A percentile compares a stretch with the other conserved stretches of the same genome.
These are phyloP conservation scores for Abrus precatorius DNA, from an alignment of 306 rosid genomes.

Conservation along the genomic window DNA sequence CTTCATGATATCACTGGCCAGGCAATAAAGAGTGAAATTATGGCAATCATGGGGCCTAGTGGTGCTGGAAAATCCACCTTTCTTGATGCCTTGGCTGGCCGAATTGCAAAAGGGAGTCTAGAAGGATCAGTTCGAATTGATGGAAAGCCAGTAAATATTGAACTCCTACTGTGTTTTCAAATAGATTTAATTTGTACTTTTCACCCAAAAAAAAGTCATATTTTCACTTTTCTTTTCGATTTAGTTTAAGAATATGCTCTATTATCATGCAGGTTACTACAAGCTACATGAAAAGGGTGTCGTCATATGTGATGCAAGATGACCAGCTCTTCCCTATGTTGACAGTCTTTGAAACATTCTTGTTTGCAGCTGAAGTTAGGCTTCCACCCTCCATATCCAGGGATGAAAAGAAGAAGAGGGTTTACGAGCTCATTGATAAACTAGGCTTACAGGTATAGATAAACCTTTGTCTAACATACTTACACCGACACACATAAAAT, in stretches of 20 bases:
- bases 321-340: constrained; percentile 90
- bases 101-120: constrained; percentile 86
- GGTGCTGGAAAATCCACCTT: constrained; percentile 99
- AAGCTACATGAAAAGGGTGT: constrained; percentile 91
- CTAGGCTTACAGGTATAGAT: constrained; percentile 75
- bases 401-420: constrained; percentile 76
- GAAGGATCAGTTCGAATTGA: constrained; percentile 83
- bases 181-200: neutral
- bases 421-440: constrained; percentile 73
- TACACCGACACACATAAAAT: neutral
- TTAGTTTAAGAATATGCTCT: constrained; percentile 2
- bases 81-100: constrained; percentile 88
- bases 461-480: neutral
- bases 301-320: constrained; percentile 98
- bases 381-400: constrained; percentile 81
- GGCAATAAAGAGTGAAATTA: constrained; percentile 72
- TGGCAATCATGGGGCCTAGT: constrained; percentile 96
- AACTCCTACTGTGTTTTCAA: constrained; percentile 3
- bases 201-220: neutral
- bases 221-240: neutral
- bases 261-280: constrained; percentile 67
- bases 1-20: constrained; percentile 89
- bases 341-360: constrained; percentile 84
- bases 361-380: constrained; percentile 95
- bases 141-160: constrained; percentile 63